Evolutionary conservation across 495 filamentous ascomycete genomes (phyloP), one percentile per base, ranked within the genome.

Genomic region (Rhypophila decipiens): DNA sequence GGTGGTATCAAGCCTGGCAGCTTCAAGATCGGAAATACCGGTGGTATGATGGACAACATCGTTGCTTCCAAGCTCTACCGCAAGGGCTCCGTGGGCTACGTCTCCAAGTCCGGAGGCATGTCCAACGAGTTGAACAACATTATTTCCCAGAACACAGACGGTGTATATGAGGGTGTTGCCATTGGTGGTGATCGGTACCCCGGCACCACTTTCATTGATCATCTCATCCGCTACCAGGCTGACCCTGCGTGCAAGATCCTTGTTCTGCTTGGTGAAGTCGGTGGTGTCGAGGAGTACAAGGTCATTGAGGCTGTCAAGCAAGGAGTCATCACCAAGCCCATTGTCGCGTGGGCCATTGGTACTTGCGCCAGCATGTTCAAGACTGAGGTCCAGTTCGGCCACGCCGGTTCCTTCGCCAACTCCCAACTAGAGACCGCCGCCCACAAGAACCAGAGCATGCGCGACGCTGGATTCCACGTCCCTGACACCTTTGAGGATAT

Each of bases 11-110:
- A 98, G 81, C 93, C 93, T 50, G 94, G 93, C 71, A 84, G 86
- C 64, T 98, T 87, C 83, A 98, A 97, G 83, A 98, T 98, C 54
- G 93, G 93, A 70, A 98, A 98, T 80, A 98, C 93, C 53, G 93
- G 93, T 81, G 93, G 93, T 71, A 98, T 98, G 93, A 98, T 98
- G 93, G 93, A 98, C 81, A 98, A 98, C 80, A 98, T 98, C 60
- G 93, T 98, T 49, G 90, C 93, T 57, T 97, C 94, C 71, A 98
- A 97, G 83, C 88, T 98, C 42, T 98, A 98, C 83, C 93, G 93
- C 71, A 88, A 88, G 72, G 93, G 93, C 58, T 97, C 94, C 44
- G 90, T 98, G 52, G 93, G 87, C 60, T 98, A 98, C 68, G 93
- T 98, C 68, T 97, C 94, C 77, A 98, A 98, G 79, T 98, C 93